Evolutionary conservation across 2,329 filamentous ascomycete genomes (phyloP).

Genomic region (Basipetospora chlamydospora): DNA sequence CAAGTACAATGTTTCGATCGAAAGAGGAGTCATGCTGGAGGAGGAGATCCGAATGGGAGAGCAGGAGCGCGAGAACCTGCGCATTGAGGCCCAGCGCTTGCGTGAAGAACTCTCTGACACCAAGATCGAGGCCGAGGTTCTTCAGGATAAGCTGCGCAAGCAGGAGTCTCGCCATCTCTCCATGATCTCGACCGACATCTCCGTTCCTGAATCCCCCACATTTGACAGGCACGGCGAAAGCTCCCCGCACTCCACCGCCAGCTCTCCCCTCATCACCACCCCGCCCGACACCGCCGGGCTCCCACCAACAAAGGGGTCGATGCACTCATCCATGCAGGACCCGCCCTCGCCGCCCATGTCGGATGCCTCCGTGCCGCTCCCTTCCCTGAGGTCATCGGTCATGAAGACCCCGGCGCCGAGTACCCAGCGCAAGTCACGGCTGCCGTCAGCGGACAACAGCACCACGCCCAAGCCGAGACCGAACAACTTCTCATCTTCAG

Average conservation of each 20-base stretch:
- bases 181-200: slow-evolving; percentile 46
- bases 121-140: slow-evolving; percentile 87
- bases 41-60: slow-evolving; percentile 87
- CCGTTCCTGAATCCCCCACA: slow-evolving; percentile 51
- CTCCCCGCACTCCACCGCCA: slow-evolving; percentile 74
- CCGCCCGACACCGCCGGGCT: slow-evolving; percentile 57
- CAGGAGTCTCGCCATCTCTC: slow-evolving; percentile 43
- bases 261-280: slow-evolving; percentile 79
- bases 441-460: slow-evolving; percentile 40
- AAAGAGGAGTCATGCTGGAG: slow-evolving; percentile 83
- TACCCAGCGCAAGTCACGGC: slow-evolving; percentile 30
- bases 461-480: slow-evolving; percentile 43
- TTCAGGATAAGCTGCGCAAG: slow-evolving; percentile 84
- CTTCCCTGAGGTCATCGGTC: slow-evolving; percentile 31
- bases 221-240: slow-evolving; percentile 57
- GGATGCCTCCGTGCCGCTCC: slow-evolving; percentile 53
- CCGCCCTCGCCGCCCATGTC: slow-evolving; percentile 92
- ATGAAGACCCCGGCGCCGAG: slow-evolving; percentile 21
- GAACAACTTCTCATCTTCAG: slow-evolving; percentile 22
- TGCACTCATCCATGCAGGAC: slow-evolving; percentile 44
- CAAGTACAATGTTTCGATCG: slow-evolving; percentile 91
- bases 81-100: slow-evolving; percentile 81
- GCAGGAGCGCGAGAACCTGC: slow-evolving; percentile 74
- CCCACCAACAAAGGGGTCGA: slow-evolving; percentile 29
- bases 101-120: slow-evolving; percentile 85